Evolutionary conservation across 371 early-diverging fungal genomes (phyloP).

Genomic region (Mucor saturninus): DNA sequence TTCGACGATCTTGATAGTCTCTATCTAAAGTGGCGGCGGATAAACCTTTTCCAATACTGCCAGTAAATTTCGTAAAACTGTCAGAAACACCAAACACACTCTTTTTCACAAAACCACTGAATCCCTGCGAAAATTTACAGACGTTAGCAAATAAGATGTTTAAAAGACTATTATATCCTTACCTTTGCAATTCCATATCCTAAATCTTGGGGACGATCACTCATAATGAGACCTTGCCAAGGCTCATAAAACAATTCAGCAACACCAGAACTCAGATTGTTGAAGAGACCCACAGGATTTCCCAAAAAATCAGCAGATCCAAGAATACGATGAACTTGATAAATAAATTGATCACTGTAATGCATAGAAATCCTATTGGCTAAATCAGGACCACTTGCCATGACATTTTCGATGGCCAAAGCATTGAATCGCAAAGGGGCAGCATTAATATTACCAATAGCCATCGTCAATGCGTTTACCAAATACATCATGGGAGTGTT

Average conservation of each 20-base stretch:
- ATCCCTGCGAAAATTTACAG: constrained; percentile 59
- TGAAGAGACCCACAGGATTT: constrained; percentile 98
- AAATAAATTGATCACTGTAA: constrained; percentile 89
- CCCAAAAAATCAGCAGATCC: constrained; percentile 98
- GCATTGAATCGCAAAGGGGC: constrained; percentile 93
- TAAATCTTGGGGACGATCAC: constrained; percentile 93
- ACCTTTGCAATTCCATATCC: constrained; percentile 93
- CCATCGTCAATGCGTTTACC: constrained; percentile 93
- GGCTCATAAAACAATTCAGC: constrained; percentile 98
- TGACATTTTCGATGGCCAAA: constrained; percentile 87
- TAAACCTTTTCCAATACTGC: constrained; percentile 95
- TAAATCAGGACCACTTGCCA: constrained; percentile 78
- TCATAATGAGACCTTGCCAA: constrained; percentile 95
- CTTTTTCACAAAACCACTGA: constrained; percentile 90
- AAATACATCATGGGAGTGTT: constrained; percentile 43
- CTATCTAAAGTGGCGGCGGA: constrained; percentile 96
- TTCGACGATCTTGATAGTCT: constrained; percentile 85
- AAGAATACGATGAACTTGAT: constrained; percentile 91
- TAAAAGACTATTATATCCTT: neutral
- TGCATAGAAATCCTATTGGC: constrained; percentile 81
- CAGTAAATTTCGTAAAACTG: constrained; percentile 94
- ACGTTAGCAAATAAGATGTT: no score
- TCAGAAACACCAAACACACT: constrained; percentile 97
- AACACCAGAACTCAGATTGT: constrained; percentile 93
- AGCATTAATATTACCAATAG: constrained; percentile 94